Conservation (phyloP, 176 grass and related monocot species). For the Areca catechu region DNA sequence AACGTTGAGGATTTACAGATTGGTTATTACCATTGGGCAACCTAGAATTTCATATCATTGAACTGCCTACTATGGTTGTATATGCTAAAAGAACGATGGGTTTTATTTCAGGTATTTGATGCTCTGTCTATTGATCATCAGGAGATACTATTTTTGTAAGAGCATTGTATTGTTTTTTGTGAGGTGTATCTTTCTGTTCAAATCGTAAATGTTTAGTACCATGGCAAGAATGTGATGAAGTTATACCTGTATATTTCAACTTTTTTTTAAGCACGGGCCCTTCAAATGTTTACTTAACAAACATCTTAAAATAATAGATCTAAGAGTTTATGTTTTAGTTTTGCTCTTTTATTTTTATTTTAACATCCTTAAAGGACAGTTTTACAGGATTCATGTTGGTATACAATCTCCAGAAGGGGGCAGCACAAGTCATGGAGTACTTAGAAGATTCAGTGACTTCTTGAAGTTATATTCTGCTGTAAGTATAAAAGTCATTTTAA, state of each 20-base stretch:
- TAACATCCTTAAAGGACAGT: constrained; percentile 91
- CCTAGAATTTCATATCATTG: no score
- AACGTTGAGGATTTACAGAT: no score
- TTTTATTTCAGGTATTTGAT: no score
- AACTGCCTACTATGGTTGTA: no score
- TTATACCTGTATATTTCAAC: not conserved
- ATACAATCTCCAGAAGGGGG: constrained; percentile 93
- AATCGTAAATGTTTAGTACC: no score
- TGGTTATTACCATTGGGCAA: no score
- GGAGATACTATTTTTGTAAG: no score
- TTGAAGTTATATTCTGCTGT: constrained; percentile 78
- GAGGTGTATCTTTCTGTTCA: no score
- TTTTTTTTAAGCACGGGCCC: not conserved
- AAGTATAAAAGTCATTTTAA: constrained; percentile 33
- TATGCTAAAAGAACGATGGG: no score
- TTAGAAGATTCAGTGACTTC: constrained; percentile 92
- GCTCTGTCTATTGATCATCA: no score
- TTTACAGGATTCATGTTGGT: constrained; percentile 98
- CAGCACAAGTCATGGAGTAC: constrained; percentile 75
- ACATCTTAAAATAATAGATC: not conserved
- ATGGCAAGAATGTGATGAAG: no score
- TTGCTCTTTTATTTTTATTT: constrained; percentile 18
- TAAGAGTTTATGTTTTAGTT: constrained; percentile 12
- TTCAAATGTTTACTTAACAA: not conserved
- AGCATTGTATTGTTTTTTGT: no score